Percentiles rank a stretch among this genome's conserved stretches.
Evolutionary conservation across 306 rosid species (phyloP).

Genomic region (Quercus parvula): DNA sequence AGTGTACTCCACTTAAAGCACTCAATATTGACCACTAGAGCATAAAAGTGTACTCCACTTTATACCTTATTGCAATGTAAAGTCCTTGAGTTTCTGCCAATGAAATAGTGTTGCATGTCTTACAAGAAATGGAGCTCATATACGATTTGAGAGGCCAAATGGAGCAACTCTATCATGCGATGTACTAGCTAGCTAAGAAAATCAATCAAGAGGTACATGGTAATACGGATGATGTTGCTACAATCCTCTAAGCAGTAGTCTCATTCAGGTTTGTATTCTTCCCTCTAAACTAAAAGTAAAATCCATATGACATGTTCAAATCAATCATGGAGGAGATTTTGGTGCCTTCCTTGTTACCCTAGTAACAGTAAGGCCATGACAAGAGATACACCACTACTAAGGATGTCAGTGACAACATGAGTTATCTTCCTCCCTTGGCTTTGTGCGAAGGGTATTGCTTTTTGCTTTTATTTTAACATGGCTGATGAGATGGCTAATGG

Average conservation of each 20-base stretch:
- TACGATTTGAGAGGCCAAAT: constrained; percentile 69
- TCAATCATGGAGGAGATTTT: not conserved
- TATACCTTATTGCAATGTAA: not conserved
- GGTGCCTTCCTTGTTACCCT: not conserved
- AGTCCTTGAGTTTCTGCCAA: not conserved
- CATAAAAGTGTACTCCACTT: not conserved
- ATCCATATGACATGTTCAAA: not conserved
- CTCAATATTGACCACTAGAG: no score
- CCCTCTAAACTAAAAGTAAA: not conserved
- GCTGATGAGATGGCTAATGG: no score
- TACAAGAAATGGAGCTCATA: constrained; percentile 72
- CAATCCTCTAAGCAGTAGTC: constrained; percentile 52
- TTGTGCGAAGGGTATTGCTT: no score
- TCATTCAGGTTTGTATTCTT: constrained; percentile 40
- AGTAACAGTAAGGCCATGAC: not conserved
- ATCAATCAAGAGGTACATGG: constrained; percentile 63
- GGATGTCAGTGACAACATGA: no score
- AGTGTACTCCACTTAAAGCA: no score
- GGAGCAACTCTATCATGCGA: constrained; percentile 68
- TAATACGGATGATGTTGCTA: constrained; percentile 61
- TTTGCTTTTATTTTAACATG: no score
- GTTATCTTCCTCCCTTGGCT: no score
- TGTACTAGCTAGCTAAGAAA: constrained; percentile 61
- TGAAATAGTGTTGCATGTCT: not conserved
- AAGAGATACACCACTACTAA: not conserved